Evolutionary conservation across 495 filamentous ascomycete species (phyloP), one percentile per base, ranked within the genome.

Genomic region (Trypethelium eluteriae): DNA sequence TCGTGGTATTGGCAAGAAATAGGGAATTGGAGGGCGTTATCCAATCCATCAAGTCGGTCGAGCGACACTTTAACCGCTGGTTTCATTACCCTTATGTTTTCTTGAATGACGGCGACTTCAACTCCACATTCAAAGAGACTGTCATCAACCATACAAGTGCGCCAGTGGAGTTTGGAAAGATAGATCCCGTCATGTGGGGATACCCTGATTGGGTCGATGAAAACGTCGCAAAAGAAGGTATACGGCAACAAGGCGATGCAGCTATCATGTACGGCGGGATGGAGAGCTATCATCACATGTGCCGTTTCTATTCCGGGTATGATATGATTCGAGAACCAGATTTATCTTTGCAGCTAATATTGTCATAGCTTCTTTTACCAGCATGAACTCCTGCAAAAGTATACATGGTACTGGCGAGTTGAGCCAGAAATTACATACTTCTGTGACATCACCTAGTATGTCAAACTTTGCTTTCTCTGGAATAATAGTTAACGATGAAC

Each of bases 341-440:
- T 5, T 18, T 4, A 34, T 9, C 34, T 62, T 41, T 11, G n/a
- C 3, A 57, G 61, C 67, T 41, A 61, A 67, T 68, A 32, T 35
- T 2, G 32, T 25, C 44, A 32, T 70, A 95, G 93, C 47, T 91
- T 92, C 78, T 99, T 99, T 80, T 99, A 96, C 82, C 96, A 97
- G 79, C 94, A 99, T 72, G 89, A 93, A 69, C 86, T 98, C 34
- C 84, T 99, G 46, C 82, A 88, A 72, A 96, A 99, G 78, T 99
- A 98, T 79, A 91, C 97, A 75, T 99, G 94, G 94, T 99, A 99
- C 81, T 99, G 94, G 94, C 91, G 94, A 59, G 79, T 99, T 78
- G 94, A 99, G 85, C 94, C 94, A 74, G 94, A 99, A 77, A 98
- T 99, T 87, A 97, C 93, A 81, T 99, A 98, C 82, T 99, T 98